Percentiles rank a stretch among this genome's conserved stretches.
phyloP scores from a whole-genome alignment of 345 rosid genomes.

The Linum lewisii region DNA sequence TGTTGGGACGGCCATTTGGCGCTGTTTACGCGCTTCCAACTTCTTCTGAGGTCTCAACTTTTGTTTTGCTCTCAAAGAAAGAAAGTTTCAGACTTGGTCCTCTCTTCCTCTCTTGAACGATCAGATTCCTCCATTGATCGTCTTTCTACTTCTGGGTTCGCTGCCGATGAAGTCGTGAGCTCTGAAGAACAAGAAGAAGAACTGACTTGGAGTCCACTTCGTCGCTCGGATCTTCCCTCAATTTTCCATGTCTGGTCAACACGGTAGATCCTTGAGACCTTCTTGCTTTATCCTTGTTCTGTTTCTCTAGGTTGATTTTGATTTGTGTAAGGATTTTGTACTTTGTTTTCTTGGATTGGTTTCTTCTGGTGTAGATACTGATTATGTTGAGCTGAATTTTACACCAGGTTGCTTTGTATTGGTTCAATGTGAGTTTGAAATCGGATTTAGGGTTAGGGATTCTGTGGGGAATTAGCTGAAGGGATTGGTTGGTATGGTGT shows the following conservation, averaged over 20 bases:
- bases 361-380: background rate
- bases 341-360: background rate
- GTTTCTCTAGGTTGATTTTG: background rate
- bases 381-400: background rate
- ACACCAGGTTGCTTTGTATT: background rate
- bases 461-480: slow-evolving; percentile 23
- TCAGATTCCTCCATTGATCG: background rate
- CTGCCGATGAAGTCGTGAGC: background rate
- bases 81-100: background rate
- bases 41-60: background rate
- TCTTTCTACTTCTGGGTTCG: background rate
- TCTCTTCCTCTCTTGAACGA: background rate
- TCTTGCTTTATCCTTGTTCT: background rate
- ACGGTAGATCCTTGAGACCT: background rate
- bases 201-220: background rate
- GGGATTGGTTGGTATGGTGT: slow-evolving; percentile 20
- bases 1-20: background rate
- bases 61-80: background rate
- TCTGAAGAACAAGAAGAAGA: background rate
- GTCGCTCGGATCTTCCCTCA: background rate
- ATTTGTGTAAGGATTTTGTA: no score
- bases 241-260: background rate
- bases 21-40: background rate
- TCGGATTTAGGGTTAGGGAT: background rate
- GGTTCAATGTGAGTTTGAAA: background rate